Evolutionary conservation across 2,329 filamentous ascomycete genomes (phyloP).

Genomic region (Colletotrichum euphorbiae): DNA sequence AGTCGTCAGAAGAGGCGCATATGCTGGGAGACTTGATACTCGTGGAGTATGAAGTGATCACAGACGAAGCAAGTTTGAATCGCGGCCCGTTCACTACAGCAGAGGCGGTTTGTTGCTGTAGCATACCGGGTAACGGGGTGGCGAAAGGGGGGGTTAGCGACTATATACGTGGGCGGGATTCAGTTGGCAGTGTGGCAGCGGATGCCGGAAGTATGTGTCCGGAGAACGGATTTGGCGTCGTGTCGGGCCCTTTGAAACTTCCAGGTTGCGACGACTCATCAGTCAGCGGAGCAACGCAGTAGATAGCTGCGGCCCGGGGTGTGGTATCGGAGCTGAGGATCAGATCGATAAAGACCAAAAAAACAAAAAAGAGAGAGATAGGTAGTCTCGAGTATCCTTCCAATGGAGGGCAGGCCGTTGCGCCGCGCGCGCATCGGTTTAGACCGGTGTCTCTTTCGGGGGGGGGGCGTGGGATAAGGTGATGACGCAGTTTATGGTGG

Average conservation of each 20-base stretch:
- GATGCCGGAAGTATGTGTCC: conserved; percentile 22
- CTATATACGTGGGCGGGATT: conserved; percentile 25
- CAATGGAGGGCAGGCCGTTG: conserved; percentile 14
- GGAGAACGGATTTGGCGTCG: conserved; percentile 26
- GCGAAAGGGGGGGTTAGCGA: conserved; percentile 26
- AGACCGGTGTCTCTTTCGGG: neutral
- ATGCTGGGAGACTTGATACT: conserved; percentile 29
- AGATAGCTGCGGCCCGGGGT: neutral
- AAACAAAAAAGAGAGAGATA: neutral
- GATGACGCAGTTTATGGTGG: conserved; percentile 31
- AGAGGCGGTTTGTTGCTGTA: conserved; percentile 55
- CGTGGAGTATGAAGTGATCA: conserved; percentile 35
- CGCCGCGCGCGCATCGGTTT: neutral
- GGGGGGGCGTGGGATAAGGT: neutral
- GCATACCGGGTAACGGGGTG: conserved; percentile 53
- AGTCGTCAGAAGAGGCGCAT: conserved; percentile 28
- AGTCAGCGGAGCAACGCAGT: conserved; percentile 22
- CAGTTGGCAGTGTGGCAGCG: conserved; percentile 25
- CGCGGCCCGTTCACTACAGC: conserved; percentile 56
- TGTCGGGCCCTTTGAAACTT: conserved; percentile 25
- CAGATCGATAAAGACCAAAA: neutral
- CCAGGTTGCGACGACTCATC: conserved; percentile 26
- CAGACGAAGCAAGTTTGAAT: conserved; percentile 48
- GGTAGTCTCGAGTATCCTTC: conserved; percentile 11
- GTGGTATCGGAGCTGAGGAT: conserved; percentile 6